A percentile compares a stretch with the other conserved stretches of the same genome.
These are phyloP conservation scores for Populus deltoides DNA, from an alignment of 345 rosid species.

Conservation along the genomic window DNA sequence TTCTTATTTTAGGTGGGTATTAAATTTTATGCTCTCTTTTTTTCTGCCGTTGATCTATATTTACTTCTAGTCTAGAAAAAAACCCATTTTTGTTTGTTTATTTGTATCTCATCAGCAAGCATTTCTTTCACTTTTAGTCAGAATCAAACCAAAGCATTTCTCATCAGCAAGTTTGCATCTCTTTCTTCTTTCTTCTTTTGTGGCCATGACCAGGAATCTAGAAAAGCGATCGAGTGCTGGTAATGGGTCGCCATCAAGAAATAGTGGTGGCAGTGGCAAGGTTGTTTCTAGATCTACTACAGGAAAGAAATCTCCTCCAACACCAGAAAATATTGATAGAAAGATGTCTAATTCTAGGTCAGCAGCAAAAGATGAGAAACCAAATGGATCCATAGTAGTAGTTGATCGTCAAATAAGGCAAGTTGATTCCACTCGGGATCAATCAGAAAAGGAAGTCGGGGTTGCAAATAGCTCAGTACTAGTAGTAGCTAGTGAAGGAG, in stretches of 20 bases:
- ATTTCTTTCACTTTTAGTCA: no score
- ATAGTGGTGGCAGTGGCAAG: conserved; percentile 30
- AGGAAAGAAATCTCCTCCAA: conserved; percentile 47
- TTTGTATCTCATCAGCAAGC: neutral
- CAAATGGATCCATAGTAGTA: conserved; percentile 36
- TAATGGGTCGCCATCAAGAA: conserved; percentile 52
- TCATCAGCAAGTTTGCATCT: conserved; percentile 5
- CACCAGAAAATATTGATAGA: conserved; percentile 46
- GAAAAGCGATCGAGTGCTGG: conserved; percentile 43
- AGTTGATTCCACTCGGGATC: conserved; percentile 9
- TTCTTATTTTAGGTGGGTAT: neutral
- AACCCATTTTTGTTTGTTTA: neutral
- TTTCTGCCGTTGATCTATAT: neutral
- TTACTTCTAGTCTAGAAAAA: neutral
- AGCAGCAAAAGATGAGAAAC: conserved; percentile 36
- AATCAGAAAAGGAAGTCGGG: conserved; percentile 26
- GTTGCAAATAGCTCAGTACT: neutral
- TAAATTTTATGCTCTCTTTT: conserved; percentile 1
- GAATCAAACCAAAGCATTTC: no score
- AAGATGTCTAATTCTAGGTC: conserved; percentile 27
- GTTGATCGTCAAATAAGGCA: conserved; percentile 21
- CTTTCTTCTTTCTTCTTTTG: neutral
- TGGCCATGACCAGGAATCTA: conserved; percentile 51
- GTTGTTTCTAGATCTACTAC: conserved; percentile 50
- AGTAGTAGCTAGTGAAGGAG: conserved; percentile 6